These are phyloP conservation scores for Aspergillus nanangensis DNA, from an alignment of 495 filamentous ascomycete species.

Conservation along the genomic window DNA sequence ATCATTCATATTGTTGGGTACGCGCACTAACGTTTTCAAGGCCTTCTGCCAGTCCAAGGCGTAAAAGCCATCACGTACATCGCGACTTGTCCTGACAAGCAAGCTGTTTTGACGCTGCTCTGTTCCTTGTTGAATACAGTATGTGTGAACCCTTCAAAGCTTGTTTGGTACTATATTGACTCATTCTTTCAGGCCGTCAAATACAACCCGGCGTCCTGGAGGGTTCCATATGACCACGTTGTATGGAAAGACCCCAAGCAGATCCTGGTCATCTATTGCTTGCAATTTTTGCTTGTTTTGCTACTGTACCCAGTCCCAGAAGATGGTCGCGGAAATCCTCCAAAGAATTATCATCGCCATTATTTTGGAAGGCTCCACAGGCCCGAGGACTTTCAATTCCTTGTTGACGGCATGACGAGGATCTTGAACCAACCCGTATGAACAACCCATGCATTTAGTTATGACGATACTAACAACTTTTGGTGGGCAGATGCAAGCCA, in stretches of 20 bases:
- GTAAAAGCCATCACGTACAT: slow-evolving; percentile 88
- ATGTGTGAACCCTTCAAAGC: slow-evolving; percentile 23
- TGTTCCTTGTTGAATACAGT: slow-evolving; percentile 97
- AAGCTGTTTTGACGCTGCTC: slow-evolving; percentile 79
- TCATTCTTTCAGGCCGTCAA: slow-evolving; percentile 68
- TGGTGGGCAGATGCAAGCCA: slow-evolving; percentile 66
- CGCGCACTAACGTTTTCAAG: slow-evolving; percentile 26
- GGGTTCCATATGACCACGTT: slow-evolving; percentile 90
- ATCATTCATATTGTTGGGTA: background rate
- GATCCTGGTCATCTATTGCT: slow-evolving; percentile 82
- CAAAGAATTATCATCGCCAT: slow-evolving; percentile 91
- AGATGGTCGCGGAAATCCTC: slow-evolving; percentile 50
- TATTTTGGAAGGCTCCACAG: slow-evolving; percentile 88
- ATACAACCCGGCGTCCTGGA: slow-evolving; percentile 93
- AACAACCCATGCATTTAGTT: no score
- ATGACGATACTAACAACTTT: no score
- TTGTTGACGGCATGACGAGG: slow-evolving; percentile 92
- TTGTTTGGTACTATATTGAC: background rate
- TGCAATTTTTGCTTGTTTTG: slow-evolving; percentile 86
- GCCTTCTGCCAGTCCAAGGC: slow-evolving; percentile 76
- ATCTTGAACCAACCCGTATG: slow-evolving; percentile 82
- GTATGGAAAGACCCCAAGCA: slow-evolving; percentile 93
- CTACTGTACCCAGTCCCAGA: slow-evolving; percentile 90
- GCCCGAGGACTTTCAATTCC: slow-evolving; percentile 95
- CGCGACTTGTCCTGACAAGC: slow-evolving; percentile 81